Conservation (phyloP, 2,329 filamentous ascomycete genomes). For the Nigrograna mackinnonii region DNA sequence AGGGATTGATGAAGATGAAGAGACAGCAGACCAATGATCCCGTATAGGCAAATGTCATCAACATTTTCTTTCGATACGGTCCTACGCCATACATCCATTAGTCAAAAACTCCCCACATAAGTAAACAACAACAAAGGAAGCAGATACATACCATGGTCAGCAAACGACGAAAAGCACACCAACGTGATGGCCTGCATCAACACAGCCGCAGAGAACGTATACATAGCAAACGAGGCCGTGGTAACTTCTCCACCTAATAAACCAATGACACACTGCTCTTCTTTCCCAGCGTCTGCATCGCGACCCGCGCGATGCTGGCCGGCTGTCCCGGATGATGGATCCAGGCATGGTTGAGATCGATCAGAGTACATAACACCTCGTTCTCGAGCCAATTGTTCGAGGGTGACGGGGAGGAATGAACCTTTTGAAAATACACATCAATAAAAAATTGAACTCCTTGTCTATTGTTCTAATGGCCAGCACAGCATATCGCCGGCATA, state of each 20-base stretch:
- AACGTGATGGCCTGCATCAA: slow-evolving; percentile 84
- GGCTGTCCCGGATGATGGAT: slow-evolving; percentile 53
- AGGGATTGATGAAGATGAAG: slow-evolving; percentile 75
- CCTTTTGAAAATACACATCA: slow-evolving; percentile 61
- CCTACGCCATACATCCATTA: too few species aligned
- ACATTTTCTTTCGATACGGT: slow-evolving; percentile 78
- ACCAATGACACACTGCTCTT: slow-evolving; percentile 73
- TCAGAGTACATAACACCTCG: slow-evolving; percentile 83
- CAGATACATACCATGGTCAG: slow-evolving; percentile 82
- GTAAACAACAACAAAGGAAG: too few species aligned
- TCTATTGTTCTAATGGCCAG: background rate
- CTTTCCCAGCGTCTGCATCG: slow-evolving; percentile 18
- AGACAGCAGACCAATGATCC: slow-evolving; percentile 79
- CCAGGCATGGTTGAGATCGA: slow-evolving; percentile 70
- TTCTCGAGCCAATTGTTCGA: slow-evolving; percentile 88
- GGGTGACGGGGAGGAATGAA: slow-evolving; percentile 88
- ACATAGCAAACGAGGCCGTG: slow-evolving; percentile 93
- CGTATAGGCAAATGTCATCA: slow-evolving; percentile 77
- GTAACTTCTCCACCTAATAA: slow-evolving; percentile 81
- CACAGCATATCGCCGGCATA: too few species aligned
- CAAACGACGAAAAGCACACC: slow-evolving; percentile 89
- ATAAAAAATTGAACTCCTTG: slow-evolving; percentile 3
- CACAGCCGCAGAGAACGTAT: slow-evolving; percentile 89
- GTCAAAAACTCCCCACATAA: too few species aligned
- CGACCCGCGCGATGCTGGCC: slow-evolving; percentile 13